Evolutionary conservation across 345 rosid genomes (phyloP), one percentile per base, ranked within the genome.

Genomic region (Zanthoxylum bungeanum): DNA sequence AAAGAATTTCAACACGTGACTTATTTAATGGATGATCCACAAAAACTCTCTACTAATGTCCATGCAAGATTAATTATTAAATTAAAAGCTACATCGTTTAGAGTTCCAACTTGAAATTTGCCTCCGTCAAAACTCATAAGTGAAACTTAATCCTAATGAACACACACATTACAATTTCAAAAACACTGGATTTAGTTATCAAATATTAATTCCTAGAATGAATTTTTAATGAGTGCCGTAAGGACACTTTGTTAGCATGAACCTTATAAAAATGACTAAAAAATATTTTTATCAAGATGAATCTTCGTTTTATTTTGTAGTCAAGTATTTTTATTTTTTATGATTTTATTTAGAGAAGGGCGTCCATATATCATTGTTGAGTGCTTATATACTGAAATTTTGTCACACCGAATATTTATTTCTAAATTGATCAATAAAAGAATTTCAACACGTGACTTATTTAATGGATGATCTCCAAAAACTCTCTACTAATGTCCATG

Each of bases 31-130:
- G 56, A 8, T 51, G 0, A 12, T 42, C 44, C 10, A 2, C 44
- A 39, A 9, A 10, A 4, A 39, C 44, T 39, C 5, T 39, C 3
- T 39, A 2, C 10, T 39, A 4, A 10, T 39, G 44, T 9, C 12
- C 44, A 10, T 39, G 44, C 14, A 39, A 39, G 19, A 14, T 19
- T 14, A 6, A 14, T 44, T 44, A 14, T 44, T 14, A 14, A 3
- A 44, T 44, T 4, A 55, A 25, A 25, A 24, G 17, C 34, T 31
- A 55, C 60, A 9, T 25, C n/a, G n/a, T 55, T 24, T 47, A 44
- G 12, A 60, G 53, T 69, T 60, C 4, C 55, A 34, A 50, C 24
- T 7, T 22, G 64, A 71, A 56, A 17, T 40, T 59, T 76, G 30
- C 47, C 28, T 37, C 11, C 16, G 47, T 62, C 30, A 39, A 39